Conservation (phyloP, 768 basidiomycete genomes). For the Leccinum broughii region DNA sequence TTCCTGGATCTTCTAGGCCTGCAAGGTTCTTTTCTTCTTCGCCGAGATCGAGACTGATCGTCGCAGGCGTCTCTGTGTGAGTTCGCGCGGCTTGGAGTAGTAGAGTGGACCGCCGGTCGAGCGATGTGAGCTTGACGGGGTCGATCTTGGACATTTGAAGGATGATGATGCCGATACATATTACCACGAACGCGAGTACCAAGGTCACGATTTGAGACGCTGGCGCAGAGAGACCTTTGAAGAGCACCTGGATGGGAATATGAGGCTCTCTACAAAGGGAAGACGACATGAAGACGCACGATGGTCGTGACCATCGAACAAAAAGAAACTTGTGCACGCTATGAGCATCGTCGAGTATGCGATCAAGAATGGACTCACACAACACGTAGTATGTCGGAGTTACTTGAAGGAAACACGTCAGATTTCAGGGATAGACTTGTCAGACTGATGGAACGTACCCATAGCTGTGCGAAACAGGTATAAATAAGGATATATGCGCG, state of each 20-base stretch:
- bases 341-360: not conserved
- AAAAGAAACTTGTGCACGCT: slow-evolving; percentile 62
- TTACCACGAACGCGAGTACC: slow-evolving; percentile 89
- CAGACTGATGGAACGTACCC: slow-evolving; percentile 45
- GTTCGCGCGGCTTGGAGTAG: slow-evolving; percentile 82
- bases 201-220: slow-evolving; percentile 83
- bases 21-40: slow-evolving; percentile 60
- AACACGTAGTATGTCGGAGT: slow-evolving; percentile 88
- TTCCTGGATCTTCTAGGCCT: slow-evolving; percentile 85
- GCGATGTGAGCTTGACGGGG: slow-evolving; percentile 69
- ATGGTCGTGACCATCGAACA: slow-evolving; percentile 84
- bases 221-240: slow-evolving; percentile 83
- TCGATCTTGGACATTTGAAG: slow-evolving; percentile 97
- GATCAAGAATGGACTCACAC: slow-evolving; percentile 47
- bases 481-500: slow-evolving; percentile 5
- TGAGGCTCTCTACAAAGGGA: slow-evolving; percentile 2
- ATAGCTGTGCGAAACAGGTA: slow-evolving; percentile 46
- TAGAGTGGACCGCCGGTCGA: slow-evolving; percentile 89
- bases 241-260: slow-evolving; percentile 66
- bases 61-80: slow-evolving; percentile 56
- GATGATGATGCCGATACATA: slow-evolving; percentile 90
- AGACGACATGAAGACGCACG: slow-evolving; percentile 42
- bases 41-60: slow-evolving; percentile 37
- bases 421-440: not conserved
- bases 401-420: slow-evolving; percentile 44